Base-by-base conservation (phyloP, 1,139 yeast genomes). In the Saccharomyces hybrid region DNA sequence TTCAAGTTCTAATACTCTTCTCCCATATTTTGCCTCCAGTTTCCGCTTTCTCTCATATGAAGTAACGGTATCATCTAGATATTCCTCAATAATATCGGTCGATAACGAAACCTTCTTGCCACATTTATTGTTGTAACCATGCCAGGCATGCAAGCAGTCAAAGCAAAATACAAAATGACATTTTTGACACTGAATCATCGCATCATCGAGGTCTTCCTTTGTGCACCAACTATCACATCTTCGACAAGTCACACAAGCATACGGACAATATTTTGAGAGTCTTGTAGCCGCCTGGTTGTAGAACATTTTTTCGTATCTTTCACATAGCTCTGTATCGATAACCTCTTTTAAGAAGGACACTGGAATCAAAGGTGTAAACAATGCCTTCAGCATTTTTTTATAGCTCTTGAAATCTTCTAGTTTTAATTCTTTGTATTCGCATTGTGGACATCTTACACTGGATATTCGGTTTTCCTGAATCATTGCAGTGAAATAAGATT, bases 101-200 rank as follows among this genome's bases (percentile, higher is more conserved):
- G 85, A 78, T 3, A 84, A 76, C 0, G 63, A 68, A 25, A 72
- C 54, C 46, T 66, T 67, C 46, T 63, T 67, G 14, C 75, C 73
- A 63, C 87, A 82, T 27, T 67, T 62, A 53, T 78, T 77, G 54
- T 73, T 76, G 19, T 77, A 70, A 2, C 88, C 87, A 68, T 84
- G 91, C 84, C 87, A 84, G 1, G 87, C 80, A 58, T 79, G 82
- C 13, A 75, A 69, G 65, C 90, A 84, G 38, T 75, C 75, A 57
- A 75, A 74, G 63, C 90, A 84, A 62, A 82, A 84, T 2, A 86
- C 84, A 62, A 78, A 75, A 13, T 71, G 67, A 65, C 89, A 84
- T 8, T 66, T 60, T 0, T 75, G 71, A 60, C 91, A 84, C 16
- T 78, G 73, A 7, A 82, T 76, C 57, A 84, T 69, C n/a, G 76